Percentiles rank a stretch among this genome's conserved stretches.
Evolutionary conservation across 371 early-diverging fungal genomes (phyloP).

Genomic region (Globomyces sp.): DNA sequence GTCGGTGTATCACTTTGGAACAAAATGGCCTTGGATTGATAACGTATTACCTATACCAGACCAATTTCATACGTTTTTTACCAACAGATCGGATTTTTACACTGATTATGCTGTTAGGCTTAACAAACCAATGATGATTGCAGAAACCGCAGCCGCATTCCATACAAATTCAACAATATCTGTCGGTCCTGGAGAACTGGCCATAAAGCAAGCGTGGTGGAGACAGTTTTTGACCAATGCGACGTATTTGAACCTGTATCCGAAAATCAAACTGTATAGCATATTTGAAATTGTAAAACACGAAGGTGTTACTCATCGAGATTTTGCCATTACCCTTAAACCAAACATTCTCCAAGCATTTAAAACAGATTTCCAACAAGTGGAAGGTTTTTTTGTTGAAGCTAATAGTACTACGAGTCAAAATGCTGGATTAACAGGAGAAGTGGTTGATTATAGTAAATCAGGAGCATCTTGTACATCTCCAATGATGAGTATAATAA

Average conservation of each 20-base stretch:
- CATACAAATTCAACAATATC: background rate
- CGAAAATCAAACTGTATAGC: conserved; percentile 30
- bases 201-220: conserved; percentile 33
- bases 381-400: background rate
- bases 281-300: conserved; percentile 36
- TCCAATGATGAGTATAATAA: no score
- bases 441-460: no score
- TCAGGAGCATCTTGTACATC: no score
- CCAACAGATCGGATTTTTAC: conserved; percentile 25
- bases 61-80: background rate
- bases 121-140: conserved; percentile 26
- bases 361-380: background rate
- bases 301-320: conserved; percentile 13
- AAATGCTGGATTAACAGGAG: no score
- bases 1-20: background rate
- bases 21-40: background rate
- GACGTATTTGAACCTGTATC: conserved; percentile 25
- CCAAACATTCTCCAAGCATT: background rate
- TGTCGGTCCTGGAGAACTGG: conserved; percentile 28
- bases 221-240: conserved; percentile 24
- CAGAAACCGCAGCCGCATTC: conserved; percentile 18
- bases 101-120: conserved; percentile 18
- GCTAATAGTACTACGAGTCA: no score
- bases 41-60: background rate
- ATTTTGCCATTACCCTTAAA: background rate